Evolutionary conservation across 2,329 filamentous ascomycete genomes (phyloP).

Genomic region (Aspergillus sp.): DNA sequence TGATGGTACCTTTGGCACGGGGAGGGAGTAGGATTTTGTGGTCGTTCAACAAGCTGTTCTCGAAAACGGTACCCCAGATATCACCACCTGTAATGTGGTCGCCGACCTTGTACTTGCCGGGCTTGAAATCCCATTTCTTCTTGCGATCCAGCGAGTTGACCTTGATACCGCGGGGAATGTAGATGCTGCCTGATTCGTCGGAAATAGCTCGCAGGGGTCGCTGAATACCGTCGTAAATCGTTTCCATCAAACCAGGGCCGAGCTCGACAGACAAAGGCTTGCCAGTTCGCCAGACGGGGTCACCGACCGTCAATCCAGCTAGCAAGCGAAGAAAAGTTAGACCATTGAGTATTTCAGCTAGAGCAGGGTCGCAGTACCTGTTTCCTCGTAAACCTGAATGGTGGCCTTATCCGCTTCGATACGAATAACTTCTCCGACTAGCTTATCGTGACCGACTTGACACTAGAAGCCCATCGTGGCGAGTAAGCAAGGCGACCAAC

Average conservation of each 20-base stretch:
- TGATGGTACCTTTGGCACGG: conserved; percentile 86
- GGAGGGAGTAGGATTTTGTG: conserved; percentile 94
- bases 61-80: conserved; percentile 89
- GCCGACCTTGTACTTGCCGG: conserved; percentile 80
- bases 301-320: conserved; percentile 92
- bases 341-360: conserved; percentile 7
- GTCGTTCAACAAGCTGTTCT: conserved; percentile 91
- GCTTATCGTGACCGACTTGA: conserved; percentile 84
- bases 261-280: conserved; percentile 98
- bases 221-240: conserved; percentile 99
- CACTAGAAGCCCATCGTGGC: conserved; percentile 56
- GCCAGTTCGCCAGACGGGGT: conserved; percentile 84
- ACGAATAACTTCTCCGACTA: conserved; percentile 97
- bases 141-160: conserved; percentile 83
- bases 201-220: conserved; percentile 86
- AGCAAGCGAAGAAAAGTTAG: conserved; percentile 9
- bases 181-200: conserved; percentile 78
- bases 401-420: conserved; percentile 94
- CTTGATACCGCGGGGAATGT: conserved; percentile 92
- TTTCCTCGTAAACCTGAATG: conserved; percentile 99
- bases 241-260: conserved; percentile 94
- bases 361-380: conserved; percentile 56
- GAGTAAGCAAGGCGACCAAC: conserved; percentile 3
- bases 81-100: conserved; percentile 97
- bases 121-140: conserved; percentile 96